A percentile compares a stretch with the other conserved stretches of the same genome.
These are phyloP conservation scores for Coemansia sp. DNA, from an alignment of 192 early-diverging fungal species.

Conservation along the genomic window DNA sequence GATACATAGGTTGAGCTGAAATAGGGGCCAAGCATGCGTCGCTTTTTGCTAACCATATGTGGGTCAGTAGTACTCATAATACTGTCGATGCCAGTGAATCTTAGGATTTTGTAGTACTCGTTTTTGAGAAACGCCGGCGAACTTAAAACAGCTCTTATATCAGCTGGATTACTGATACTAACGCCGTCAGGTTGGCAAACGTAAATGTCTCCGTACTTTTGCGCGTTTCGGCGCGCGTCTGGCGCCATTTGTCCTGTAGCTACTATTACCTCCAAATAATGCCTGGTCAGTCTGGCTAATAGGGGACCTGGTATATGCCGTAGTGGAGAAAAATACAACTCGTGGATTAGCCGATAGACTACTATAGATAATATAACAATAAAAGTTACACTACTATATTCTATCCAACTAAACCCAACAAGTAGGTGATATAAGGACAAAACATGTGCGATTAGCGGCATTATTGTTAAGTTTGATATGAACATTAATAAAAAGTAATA, in stretches of 20 bases:
- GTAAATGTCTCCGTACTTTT: slow-evolving; percentile 22
- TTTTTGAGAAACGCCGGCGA: slow-evolving; percentile 18
- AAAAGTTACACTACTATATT: background rate
- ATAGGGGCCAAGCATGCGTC: slow-evolving; percentile 29
- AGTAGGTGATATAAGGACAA: background rate
- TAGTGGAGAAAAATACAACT: slow-evolving; percentile 14
- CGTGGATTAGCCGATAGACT: background rate
- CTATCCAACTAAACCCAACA: background rate
- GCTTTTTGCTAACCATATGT: slow-evolving; percentile 9
- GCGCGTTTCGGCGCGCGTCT: background rate
- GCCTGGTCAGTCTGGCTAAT: background rate
- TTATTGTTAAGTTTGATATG: background rate
- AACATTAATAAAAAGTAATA: background rate
- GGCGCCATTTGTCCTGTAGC: slow-evolving; percentile 14
- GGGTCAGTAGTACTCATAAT: slow-evolving; percentile 14
- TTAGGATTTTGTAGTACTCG: slow-evolving; percentile 28
- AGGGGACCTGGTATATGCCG: slow-evolving; percentile 21
- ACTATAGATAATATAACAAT: background rate
- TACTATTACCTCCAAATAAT: slow-evolving; percentile 7
- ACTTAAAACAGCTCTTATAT: slow-evolving; percentile 29
- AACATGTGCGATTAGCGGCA: background rate
- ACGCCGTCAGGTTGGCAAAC: slow-evolving; percentile 27
- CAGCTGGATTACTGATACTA: slow-evolving; percentile 25
- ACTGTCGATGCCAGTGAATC: slow-evolving; percentile 22
- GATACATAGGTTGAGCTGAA: slow-evolving; percentile 21